Conservation (phyloP, 805 yeast species). For the Candida maris region DNA sequence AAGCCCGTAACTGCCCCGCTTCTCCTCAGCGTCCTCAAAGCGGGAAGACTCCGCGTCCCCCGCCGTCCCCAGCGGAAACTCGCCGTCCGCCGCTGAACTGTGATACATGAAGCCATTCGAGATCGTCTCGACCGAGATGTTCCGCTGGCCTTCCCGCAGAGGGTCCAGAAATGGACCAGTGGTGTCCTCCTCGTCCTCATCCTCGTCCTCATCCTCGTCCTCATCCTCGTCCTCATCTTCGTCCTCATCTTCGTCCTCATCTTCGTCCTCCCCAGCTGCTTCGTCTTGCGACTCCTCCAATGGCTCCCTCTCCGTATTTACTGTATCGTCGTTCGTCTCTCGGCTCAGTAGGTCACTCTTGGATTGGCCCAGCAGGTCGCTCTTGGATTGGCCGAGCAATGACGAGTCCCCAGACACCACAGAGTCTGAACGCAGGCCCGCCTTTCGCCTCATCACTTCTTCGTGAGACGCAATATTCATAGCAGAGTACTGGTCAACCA, state of each 20-base stretch:
- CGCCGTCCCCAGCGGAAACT: neutral
- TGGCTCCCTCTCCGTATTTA: neutral
- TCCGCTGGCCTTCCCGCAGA: neutral
- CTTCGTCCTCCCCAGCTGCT: too few relatives aligned
- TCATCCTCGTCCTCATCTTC: too few relatives aligned
- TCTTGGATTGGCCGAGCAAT: neutral
- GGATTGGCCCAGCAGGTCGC: neutral
- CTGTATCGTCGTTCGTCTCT: neutral
- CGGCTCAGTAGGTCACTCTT: neutral
- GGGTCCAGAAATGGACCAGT: neutral
- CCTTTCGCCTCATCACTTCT: slow-evolving; percentile 2
- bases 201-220: too few relatives aligned
- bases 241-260: too few relatives aligned
- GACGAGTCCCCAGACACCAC: neutral
- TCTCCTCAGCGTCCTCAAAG: neutral
- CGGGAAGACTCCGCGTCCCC: neutral
- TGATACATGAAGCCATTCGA: neutral
- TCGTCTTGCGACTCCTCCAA: neutral
- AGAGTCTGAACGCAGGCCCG: too few relatives aligned
- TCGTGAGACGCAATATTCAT: slow-evolving; percentile 1
- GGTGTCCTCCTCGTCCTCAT: too few relatives aligned
- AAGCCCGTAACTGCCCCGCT: slow-evolving; percentile 6
- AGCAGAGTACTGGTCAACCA: slow-evolving; percentile 2
- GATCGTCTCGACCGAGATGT: neutral
- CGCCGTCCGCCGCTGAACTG: neutral